A percentile compares a stretch with the other conserved stretches of the same genome.
Evolutionary conservation across 106 monocot species (phyloP).

Genomic region (Acorus calamus): DNA sequence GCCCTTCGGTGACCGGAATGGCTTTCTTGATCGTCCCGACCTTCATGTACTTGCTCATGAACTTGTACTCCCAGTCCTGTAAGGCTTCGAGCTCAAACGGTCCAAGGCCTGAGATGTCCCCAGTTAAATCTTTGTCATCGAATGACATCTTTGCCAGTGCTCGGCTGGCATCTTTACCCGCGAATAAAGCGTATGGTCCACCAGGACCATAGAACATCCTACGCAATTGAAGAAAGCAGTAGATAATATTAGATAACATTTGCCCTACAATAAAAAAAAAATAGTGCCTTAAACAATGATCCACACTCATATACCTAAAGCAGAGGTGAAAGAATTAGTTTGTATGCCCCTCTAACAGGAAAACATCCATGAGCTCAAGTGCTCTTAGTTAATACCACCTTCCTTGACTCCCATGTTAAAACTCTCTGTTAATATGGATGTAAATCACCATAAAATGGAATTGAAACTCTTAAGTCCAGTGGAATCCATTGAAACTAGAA

Average conservation of each 20-base stretch:
- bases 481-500: no score
- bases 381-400: no score
- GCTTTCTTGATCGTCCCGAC: constrained; percentile 55
- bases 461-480: no score
- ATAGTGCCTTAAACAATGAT: background rate
- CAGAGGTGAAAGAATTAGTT: no score
- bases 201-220: constrained; percentile 90
- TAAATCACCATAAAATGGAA: no score
- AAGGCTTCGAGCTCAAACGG: constrained; percentile 64
- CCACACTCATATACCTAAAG: background rate
- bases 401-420: no score
- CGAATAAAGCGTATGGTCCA: constrained; percentile 76
- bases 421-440: no score
- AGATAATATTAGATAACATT: no score
- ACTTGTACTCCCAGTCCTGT: constrained; percentile 81
- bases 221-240: background rate
- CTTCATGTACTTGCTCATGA: constrained; percentile 77
- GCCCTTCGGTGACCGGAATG: constrained; percentile 5
- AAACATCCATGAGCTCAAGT: no score
- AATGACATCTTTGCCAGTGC: constrained; percentile 93
- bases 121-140: constrained; percentile 55
- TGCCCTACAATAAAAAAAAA: background rate
- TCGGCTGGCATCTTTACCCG: constrained; percentile 77
- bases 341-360: no score
- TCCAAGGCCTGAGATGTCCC: constrained; percentile 61